Conservation (phyloP, 495 filamentous ascomycete species). For the Pyrenula massariospora region DNA sequence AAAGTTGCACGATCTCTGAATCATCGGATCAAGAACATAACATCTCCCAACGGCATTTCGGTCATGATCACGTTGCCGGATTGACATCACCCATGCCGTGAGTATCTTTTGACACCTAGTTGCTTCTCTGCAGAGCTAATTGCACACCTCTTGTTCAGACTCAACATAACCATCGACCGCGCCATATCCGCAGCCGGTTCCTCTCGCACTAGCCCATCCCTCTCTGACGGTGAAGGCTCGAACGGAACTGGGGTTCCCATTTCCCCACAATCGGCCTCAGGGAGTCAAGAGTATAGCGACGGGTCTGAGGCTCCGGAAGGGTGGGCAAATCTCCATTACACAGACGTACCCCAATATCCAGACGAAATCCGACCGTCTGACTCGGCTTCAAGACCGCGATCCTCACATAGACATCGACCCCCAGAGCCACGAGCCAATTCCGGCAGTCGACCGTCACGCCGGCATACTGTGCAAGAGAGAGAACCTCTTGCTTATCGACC, state of each 20-base stretch:
- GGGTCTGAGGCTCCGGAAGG: constrained; percentile 27
- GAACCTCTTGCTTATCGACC: constrained; percentile 21
- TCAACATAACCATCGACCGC: constrained; percentile 37
- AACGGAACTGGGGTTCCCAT: constrained; percentile 34
- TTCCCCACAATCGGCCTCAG: constrained; percentile 29
- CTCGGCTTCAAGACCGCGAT: constrained; percentile 61
- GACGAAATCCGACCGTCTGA: constrained; percentile 71
- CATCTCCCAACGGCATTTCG: too few species aligned
- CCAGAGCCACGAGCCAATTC: constrained; percentile 22
- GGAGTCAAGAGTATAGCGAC: constrained; percentile 38
- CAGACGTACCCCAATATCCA: constrained; percentile 55
- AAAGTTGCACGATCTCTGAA: too few species aligned
- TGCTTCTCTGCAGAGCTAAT: constrained; percentile 4
- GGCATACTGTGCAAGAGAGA: not conserved
- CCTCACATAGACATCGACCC: constrained; percentile 37
- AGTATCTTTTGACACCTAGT: not conserved
- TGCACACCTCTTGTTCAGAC: constrained; percentile 17
- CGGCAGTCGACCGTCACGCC: not conserved
- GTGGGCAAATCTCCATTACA: constrained; percentile 34
- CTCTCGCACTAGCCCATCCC: constrained; percentile 29
- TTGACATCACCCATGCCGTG: constrained; percentile 6
- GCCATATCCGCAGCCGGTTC: constrained; percentile 13
- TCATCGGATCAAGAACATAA: too few species aligned
- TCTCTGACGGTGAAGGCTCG: constrained; percentile 42
- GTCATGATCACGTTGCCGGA: not conserved